Base-by-base conservation (phyloP, 2,329 filamentous ascomycete species). In the Mariannaea elegans region DNA sequence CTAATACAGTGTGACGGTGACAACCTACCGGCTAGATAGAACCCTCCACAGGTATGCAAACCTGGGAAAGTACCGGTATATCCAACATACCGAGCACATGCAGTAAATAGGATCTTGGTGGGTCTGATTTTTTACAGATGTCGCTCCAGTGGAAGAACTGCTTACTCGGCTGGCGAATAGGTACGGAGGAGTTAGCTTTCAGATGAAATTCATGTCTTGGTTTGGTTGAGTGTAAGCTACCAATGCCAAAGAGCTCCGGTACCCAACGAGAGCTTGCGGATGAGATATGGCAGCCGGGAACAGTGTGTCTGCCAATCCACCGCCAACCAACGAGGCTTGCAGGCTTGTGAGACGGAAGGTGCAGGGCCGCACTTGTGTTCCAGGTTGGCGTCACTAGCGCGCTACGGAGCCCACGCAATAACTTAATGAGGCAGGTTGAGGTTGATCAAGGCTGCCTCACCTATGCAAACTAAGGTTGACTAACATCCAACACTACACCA, bases 1-100 rank as follows among this genome's bases (percentile, higher is more conserved):
- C 27, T 16, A 19, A 19, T 36, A 46, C 32, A 21, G 41, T 36
- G 31, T 19, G 14, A 23, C 18, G 12, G 13, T 34, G 13, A 19
- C 45, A 58, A 41, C 47, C n/a, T 57, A 52, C 55, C 41, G 24
- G 42, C 32, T 18, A 58, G 55, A 42, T 42, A 42, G 55, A 51
- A 51, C 47, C 29, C 34, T 52, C 14, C 36, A 7, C 27, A 34
- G 19, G 14, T 24, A 39, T 27, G 29, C 47, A 41, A 12, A 31
- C n/a, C n/a, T n/a, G n/a, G n/a, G n/a, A n/a, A n/a, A n/a, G n/a
- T n/a, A n/a, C n/a, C n/a, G n/a, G 21, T 32, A 9, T 14, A 16
- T 32, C 31, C 16, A n/a, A n/a, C n/a, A n/a, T n/a, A n/a, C n/a
- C n/a, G n/a, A n/a, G n/a, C n/a, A n/a, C n/a, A n/a, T n/a, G n/a